A percentile compares a stretch with the other conserved stretches of the same genome.
These are phyloP conservation scores for Phaffia australis DNA, from an alignment of 768 basidiomycete genomes.

Conservation along the genomic window DNA sequence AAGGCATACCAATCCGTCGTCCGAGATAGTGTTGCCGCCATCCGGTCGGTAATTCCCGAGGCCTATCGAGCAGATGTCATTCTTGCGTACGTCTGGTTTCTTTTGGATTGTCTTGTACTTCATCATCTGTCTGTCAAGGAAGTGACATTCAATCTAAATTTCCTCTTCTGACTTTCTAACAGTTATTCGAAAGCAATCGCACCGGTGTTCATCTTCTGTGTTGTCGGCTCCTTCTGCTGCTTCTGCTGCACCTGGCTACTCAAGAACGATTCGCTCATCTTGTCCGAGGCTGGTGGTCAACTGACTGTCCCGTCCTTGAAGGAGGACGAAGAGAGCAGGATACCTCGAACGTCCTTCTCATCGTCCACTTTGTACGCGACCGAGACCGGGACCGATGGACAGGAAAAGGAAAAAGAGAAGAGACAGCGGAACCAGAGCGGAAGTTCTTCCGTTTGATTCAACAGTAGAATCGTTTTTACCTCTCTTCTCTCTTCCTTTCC, in stretches of 20 bases:
- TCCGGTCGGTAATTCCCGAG: slow-evolving; percentile 13
- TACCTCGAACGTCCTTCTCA: too few relatives aligned
- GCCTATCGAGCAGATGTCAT: slow-evolving; percentile 12
- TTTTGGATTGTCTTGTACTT: neutral
- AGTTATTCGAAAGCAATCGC: slow-evolving; percentile 10
- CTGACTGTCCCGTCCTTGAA: too few relatives aligned
- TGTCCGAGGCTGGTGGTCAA: too few relatives aligned
- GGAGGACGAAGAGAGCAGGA: too few relatives aligned
- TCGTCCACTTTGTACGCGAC: too few relatives aligned
- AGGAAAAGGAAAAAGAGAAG: too few relatives aligned
- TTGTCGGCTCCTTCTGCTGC: neutral
- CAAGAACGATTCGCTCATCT: slow-evolving; percentile 3
- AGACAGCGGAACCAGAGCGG: too few relatives aligned
- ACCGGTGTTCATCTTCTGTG: slow-evolving; percentile 9
- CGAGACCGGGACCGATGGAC: too few relatives aligned
- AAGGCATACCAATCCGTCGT: slow-evolving; percentile 1
- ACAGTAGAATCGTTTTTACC: too few relatives aligned
- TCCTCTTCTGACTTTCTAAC: neutral
- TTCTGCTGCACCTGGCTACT: neutral
- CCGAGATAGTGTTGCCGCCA: slow-evolving; percentile 11
- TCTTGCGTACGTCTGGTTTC: slow-evolving; percentile 5
- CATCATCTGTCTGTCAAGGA: neutral
- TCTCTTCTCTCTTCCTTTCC: too few relatives aligned
- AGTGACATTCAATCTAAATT: neutral
- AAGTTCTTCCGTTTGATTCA: too few relatives aligned